phyloP scores from a whole-genome alignment of 2,329 filamentous ascomycete species.

The Herpomyces periplanetae region DNA sequence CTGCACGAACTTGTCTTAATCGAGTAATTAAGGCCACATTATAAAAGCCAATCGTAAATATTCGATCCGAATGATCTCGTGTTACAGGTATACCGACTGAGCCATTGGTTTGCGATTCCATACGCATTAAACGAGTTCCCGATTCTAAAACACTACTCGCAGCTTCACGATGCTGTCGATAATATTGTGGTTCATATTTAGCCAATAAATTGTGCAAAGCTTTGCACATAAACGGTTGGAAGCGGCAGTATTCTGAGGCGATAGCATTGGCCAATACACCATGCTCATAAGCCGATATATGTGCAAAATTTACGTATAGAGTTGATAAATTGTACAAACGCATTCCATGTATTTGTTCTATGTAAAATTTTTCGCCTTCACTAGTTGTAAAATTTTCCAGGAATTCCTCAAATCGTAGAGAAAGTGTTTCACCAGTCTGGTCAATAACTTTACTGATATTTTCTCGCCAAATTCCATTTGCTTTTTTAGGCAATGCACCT shows the following conservation, averaged over 20 bases:
- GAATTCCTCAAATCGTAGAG: slow-evolving; percentile 37
- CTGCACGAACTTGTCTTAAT: slow-evolving; percentile 45
- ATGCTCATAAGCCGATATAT: slow-evolving; percentile 35
- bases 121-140: too few species aligned
- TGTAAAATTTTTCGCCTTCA: slow-evolving; percentile 27
- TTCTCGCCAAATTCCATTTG: too few species aligned
- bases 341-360: slow-evolving; percentile 45
- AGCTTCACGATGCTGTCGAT: slow-evolving; percentile 58
- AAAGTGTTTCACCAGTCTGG: slow-evolving; percentile 28
- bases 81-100: too few species aligned
- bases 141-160: slow-evolving; percentile 30
- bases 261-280: slow-evolving; percentile 52
- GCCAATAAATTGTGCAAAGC: slow-evolving; percentile 71
- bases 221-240: slow-evolving; percentile 56
- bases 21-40: slow-evolving; percentile 59
- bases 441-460: slow-evolving; percentile 35
- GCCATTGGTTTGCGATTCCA: too few species aligned
- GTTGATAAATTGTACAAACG: slow-evolving; percentile 34
- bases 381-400: slow-evolving; percentile 15
- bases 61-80: slow-evolving; percentile 90
- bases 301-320: slow-evolving; percentile 52
- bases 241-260: slow-evolving; percentile 68
- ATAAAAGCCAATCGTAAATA: slow-evolving; percentile 75
- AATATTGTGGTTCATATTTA: slow-evolving; percentile 77
- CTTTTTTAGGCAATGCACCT: too few species aligned